Percentiles rank a stretch among this genome's conserved stretches.
Conservation (phyloP, 1,139 yeast genomes). For the Hemisphaericaspora lyxosophila region DNA sequence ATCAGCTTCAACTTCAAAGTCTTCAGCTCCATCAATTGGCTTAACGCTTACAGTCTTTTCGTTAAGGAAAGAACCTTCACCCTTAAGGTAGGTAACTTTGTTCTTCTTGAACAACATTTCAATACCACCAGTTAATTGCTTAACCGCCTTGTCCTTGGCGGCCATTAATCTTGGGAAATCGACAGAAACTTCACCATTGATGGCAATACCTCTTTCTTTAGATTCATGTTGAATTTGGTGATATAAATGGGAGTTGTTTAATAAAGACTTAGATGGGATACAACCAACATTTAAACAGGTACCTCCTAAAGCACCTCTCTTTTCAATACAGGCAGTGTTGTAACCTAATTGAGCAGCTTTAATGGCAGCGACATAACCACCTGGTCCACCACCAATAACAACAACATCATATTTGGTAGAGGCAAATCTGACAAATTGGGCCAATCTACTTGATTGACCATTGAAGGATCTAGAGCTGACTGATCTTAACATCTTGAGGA, state of each 20-base stretch:
- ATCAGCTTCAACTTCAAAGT: slow-evolving; percentile 65
- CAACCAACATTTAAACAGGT: slow-evolving; percentile 98
- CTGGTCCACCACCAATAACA: slow-evolving; percentile 99
- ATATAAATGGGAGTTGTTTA: slow-evolving; percentile 91
- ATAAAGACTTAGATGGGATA: slow-evolving; percentile 94
- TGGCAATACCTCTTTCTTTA: slow-evolving; percentile 85
- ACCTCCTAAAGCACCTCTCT: slow-evolving; percentile 95
- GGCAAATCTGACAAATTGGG: slow-evolving; percentile 38
- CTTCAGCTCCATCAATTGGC: slow-evolving; percentile 84
- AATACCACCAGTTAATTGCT: slow-evolving; percentile 87
- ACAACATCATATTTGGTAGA: slow-evolving; percentile 77
- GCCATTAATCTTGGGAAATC: slow-evolving; percentile 81
- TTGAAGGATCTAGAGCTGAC: slow-evolving; percentile 8
- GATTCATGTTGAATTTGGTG: slow-evolving; percentile 89
- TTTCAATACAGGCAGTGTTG: slow-evolving; percentile 94
- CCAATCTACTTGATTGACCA: slow-evolving; percentile 7
- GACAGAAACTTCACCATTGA: slow-evolving; percentile 66
- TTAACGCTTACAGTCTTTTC: slow-evolving; percentile 77
- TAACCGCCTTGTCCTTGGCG: slow-evolving; percentile 89
- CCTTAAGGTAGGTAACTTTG: slow-evolving; percentile 92
- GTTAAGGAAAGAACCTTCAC: slow-evolving; percentile 82
- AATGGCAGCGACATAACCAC: slow-evolving; percentile 98
- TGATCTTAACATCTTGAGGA: slow-evolving; percentile 15
- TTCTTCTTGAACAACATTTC: slow-evolving; percentile 95
- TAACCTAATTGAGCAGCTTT: slow-evolving; percentile 96